Evolutionary conservation across 129 eudicot species (phyloP), one percentile per base, ranked within the genome.

Genomic region (Sambucus nigra): DNA sequence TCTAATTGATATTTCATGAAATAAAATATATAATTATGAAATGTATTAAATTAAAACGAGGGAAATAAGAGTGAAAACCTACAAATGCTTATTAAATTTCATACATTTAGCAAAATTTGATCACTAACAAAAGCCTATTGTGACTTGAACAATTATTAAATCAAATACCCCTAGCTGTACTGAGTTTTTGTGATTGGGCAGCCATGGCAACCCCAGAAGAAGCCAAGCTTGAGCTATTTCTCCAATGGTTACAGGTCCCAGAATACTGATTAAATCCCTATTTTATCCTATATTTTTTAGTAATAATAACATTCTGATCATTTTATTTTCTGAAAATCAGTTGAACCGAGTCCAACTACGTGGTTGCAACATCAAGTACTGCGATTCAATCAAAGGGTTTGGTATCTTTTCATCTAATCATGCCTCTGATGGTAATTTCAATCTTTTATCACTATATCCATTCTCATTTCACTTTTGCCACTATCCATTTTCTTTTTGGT

Each of bases 321-420:
- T 32, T 22, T 40, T 17, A 38, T 67, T 7, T n/a, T 29, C 32
- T 61, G 21, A 11, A 54, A 40, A 50, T 7, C 76, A 91, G 99
- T 53, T 86, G 26, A 92, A 92, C 56, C 82, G 87, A 68, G 99
- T 72, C 21, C 76, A 86, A 63, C 65, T 76, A 48, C 94, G 91
- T n/a, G 91, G 96, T 16, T 92, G 95, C 70, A 49, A 73, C 55
- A 86, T 86, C 72, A 80, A 82, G 33, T 92, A 74, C 82, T 79
- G 72, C 50, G 83, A 82, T 70, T 75, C 80, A 0, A 86, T 48
- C 50, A 86, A 86, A 80, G 84, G 99, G 48, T 75, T 92, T 73
- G 95, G 85, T 55, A 67, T 92, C 35, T 92, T 74, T 65, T 64
- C 91, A 40, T 65, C 87, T 39, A 33, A 72, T 54, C 57, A 32